Conservation (phyloP, 352 stramenopile species). For the Globisporangium megalacanthum region DNA sequence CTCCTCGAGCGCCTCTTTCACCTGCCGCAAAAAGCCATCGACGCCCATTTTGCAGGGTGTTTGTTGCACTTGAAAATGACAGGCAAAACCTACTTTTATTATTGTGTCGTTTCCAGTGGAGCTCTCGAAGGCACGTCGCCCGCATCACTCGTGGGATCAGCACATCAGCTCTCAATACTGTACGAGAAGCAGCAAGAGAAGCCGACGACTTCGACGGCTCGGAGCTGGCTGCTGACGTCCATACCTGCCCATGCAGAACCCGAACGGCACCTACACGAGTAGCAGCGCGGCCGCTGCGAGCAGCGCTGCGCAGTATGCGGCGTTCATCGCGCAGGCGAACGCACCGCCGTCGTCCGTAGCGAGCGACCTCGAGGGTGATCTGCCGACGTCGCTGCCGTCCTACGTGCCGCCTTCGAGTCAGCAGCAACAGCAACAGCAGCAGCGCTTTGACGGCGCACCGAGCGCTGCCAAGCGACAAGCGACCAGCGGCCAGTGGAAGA, state of each 20-base stretch:
- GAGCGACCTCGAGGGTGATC: conserved; percentile 39
- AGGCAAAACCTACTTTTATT: neutral
- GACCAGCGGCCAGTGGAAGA: conserved; percentile 58
- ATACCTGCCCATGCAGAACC: conserved; percentile 16
- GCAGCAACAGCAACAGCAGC: conserved; percentile 8
- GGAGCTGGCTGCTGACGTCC: no score
- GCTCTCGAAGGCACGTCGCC: neutral
- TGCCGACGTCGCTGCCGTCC: conserved; percentile 69
- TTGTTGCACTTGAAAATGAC: conserved; percentile 11
- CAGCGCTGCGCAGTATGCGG: conserved; percentile 12
- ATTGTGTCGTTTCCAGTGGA: neutral
- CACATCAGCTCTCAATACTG: neutral
- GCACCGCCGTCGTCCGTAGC: neutral
- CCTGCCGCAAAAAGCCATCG: conserved; percentile 54
- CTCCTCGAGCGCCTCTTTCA: conserved; percentile 49
- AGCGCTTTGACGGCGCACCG: conserved; percentile 12
- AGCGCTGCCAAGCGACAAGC: conserved; percentile 36
- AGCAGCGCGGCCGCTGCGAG: neutral
- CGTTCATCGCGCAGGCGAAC: conserved; percentile 7
- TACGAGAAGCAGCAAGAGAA: no score
- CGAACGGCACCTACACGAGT: conserved; percentile 2
- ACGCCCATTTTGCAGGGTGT: conserved; percentile 31
- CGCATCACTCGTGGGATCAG: neutral
- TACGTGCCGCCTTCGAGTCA: conserved; percentile 41
- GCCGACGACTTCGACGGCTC: no score